Percentiles rank a stretch among this genome's conserved stretches.
Conservation (phyloP, 129 eudicot genomes). For the Tagetes erecta region DNA sequence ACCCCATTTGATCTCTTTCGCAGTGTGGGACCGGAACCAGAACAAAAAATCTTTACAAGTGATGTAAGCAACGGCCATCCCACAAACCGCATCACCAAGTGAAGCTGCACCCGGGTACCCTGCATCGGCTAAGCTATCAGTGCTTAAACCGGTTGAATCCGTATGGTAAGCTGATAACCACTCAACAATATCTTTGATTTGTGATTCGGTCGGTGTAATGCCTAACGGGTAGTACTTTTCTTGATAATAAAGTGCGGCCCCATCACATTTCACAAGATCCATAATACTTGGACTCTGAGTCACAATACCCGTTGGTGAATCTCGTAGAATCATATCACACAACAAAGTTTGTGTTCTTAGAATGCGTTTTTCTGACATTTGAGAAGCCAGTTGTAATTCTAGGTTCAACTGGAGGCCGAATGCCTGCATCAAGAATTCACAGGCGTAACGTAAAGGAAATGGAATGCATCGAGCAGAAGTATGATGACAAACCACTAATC, state of each 20-base stretch:
- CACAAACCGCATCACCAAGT: constrained; percentile 89
- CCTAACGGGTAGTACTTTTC: constrained; percentile 80
- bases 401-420: constrained; percentile 88
- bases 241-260: constrained; percentile 79
- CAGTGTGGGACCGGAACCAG: constrained; percentile 94
- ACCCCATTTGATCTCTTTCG: constrained; percentile 95
- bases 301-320: constrained; percentile 81
- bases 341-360: constrained; percentile 83
- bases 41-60: constrained; percentile 77
- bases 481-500: constrained; percentile 96
- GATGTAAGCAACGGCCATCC: constrained; percentile 92
- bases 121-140: constrained; percentile 89
- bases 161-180: constrained; percentile 76
- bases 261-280: constrained; percentile 95
- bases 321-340: constrained; percentile 91
- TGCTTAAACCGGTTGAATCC: constrained; percentile 90
- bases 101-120: constrained; percentile 87
- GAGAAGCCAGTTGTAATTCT: constrained; percentile 81
- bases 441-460: constrained; percentile 88
- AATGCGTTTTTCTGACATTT: constrained; percentile 68
- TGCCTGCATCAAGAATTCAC: constrained; percentile 96
- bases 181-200: constrained; percentile 82
- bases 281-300: constrained; percentile 91
- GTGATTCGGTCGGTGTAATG: constrained; percentile 78
- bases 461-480: constrained; percentile 76